Evolutionary conservation across 2,329 filamentous ascomycete species (phyloP), one percentile per base, ranked within the genome.

Genomic region (Aspergillus aculeatus): DNA sequence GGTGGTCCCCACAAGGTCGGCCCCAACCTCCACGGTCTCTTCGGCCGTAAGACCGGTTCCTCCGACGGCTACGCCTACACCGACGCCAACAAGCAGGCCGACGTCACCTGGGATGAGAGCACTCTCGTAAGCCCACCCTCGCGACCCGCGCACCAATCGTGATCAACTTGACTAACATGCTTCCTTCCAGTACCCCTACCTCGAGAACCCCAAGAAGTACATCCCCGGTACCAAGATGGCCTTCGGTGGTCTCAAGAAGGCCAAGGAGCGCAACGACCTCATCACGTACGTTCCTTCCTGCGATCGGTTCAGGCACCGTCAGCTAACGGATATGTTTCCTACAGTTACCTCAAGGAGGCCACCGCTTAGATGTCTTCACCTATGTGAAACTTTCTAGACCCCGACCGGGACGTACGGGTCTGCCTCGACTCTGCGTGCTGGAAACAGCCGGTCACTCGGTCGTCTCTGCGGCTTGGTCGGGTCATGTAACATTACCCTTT

Each of bases 121-220:
- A 90, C 91, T 80, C 86, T 99, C 73, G 90, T 94, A 86, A 61
- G 86, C 77, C 10, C 11, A 21, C n/a, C 11, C 50, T 5, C 23
- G 14, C 7, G 31, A 23, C 19, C 9, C 6, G 9, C 19, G 47
- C 21, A 41, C 19, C 11, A 23, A 5, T n/a, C 24, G 3, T 19
- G 29, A 54, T 11, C 35, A 11, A 12, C 3, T 26, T 31, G 61
- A 47, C 68, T 67, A 63, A 70, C 47, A 47, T 35, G 52, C 12
- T 32, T 53, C 21, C 31, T 19, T 66, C 52, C 72, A 93, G 91
- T 98, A 96, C 83, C 86, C 89, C 70, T 99, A 99, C 89, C 93
- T 99, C 75, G 95, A 99, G 88, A 98, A 98, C 90, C 95, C 95
- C 83, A 99, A 99, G 90, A 98, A 98, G 87, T 99, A 93, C 88